phyloP scores from a whole-genome alignment of 2,329 filamentous ascomycete genomes.

The Exophiala viscosa region DNA sequence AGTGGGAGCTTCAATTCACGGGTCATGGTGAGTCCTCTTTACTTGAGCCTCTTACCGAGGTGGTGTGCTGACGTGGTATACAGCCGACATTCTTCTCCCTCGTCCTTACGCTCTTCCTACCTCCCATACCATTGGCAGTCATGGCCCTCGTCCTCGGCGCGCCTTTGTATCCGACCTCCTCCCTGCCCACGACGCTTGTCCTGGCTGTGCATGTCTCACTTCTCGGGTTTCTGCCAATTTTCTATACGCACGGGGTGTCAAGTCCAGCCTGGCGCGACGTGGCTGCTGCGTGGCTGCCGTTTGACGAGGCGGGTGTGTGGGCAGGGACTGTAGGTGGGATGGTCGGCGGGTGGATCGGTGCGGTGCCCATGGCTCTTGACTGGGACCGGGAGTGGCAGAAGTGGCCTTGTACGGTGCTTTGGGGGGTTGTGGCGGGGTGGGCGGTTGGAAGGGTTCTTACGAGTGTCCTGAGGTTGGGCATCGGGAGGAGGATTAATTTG shows the following conservation, averaged over 20 bases:
- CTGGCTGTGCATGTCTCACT: slow-evolving; percentile 78
- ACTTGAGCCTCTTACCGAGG: background rate
- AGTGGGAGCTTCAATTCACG: slow-evolving; percentile 22
- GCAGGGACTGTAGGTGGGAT: slow-evolving; percentile 74
- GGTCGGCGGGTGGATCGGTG: slow-evolving; percentile 85
- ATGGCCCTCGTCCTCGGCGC: slow-evolving; percentile 77
- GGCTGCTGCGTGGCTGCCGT: slow-evolving; percentile 64
- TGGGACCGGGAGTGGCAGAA: slow-evolving; percentile 99
- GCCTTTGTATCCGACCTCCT: slow-evolving; percentile 67
- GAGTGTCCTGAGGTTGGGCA: slow-evolving; percentile 13
- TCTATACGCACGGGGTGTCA: slow-evolving; percentile 83
- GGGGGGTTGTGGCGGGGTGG: slow-evolving; percentile 77
- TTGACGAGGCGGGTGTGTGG: slow-evolving; percentile 71
- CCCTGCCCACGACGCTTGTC: slow-evolving; percentile 72
- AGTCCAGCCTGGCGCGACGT: slow-evolving; percentile 65
- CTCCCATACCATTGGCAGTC: slow-evolving; percentile 56
- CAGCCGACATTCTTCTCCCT: slow-evolving; percentile 53
- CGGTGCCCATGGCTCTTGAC: slow-evolving; percentile 90
- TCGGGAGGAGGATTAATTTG: slow-evolving; percentile 28
- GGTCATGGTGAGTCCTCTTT: slow-evolving; percentile 28
- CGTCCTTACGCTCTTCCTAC: slow-evolving; percentile 50
- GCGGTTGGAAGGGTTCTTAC: slow-evolving; percentile 51
- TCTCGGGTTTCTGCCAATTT: slow-evolving; percentile 71
- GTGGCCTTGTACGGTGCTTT: slow-evolving; percentile 90
- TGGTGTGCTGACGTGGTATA: background rate